Evolutionary conservation across 2,329 filamentous ascomycete species (phyloP), one percentile per base, ranked within the genome.

Genomic region (Fonsecaea pugnacius): DNA sequence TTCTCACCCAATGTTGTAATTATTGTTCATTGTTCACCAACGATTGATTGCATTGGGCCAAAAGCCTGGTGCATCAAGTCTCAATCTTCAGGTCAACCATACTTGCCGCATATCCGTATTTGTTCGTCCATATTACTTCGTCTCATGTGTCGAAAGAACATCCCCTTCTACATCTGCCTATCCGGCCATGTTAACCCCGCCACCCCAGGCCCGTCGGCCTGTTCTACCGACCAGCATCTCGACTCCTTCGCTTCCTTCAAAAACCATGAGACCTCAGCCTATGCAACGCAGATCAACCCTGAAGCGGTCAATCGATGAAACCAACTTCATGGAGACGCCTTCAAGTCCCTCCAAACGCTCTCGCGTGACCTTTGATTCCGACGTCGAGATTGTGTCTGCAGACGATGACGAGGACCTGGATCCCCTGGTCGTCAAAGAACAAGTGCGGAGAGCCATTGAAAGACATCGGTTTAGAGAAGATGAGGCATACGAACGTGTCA

Each of bases 401-500:
- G 71, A 72, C 61, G 71, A 73, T 12, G 70, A 71, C 7, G 67
- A 67, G 48, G 70, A 70, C 8, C 40, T 69, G 4, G 70, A 72
- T 62, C 70, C 71, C 40, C 40, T 66, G 7, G 78, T 88, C 54
- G 80, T 88, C 59, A 83, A 83, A 59, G 85, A 88, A 73, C 85
- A 88, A 73, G 85, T 89, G 24, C 81, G 83, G 67, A 78, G 84
- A 65, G 85, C 83, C 62, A 79, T 87, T 51, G 81, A 85, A 71
- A 79, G 80, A 71, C 83, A 84, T 72, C 71, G 78, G 58, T 74
- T 76, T 24, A 80, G 81, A 63, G 84, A 88, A 69, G 84, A 83
- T 70, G 78, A 81, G 55, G 80, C 77, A 62, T 88, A 88, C 71
- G 82, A 86, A 68, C 79, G 80, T 67, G 75, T 89, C 65, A 83